Evolutionary conservation across 495 filamentous ascomycete genomes (phyloP), one percentile per base, ranked within the genome.

Genomic region (Antarctomyces pellizariae): DNA sequence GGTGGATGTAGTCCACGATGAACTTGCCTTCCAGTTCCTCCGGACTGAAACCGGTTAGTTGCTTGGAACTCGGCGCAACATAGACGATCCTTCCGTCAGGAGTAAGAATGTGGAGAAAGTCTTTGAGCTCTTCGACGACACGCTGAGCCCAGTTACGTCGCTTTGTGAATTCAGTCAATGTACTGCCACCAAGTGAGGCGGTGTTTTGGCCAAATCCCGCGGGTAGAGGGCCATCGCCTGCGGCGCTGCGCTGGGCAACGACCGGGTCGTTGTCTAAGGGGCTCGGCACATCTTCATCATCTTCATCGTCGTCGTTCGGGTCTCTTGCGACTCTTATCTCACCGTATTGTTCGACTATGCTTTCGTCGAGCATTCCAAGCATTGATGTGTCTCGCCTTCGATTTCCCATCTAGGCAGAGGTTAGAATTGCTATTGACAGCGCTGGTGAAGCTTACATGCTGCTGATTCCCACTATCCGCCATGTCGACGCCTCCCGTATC

Each of bases 91-190:
- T 62, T 12, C 84, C 79, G 37, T 86, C 67, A 4, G 77, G 63
- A 20, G 75, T 80, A 18, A 95, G 62, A 20, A 97, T 75, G 33
- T 92, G 69, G 15, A 91, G 47, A 36, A 93, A 65, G 45, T 93
- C 86, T 37, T 74, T 72, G 37, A 97, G 57, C 51, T 93, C 86
- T 39, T 82, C 75, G 10, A 97, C 54, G 2, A 93, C 72, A 21
- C 75, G 69, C 39, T 82, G 73, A 3, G 77, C 70, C 86, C 86
- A 95, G 38, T 83, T 84, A 27, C 70, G 63, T 30, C 80, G 57
- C 48, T 79, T 83, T 18, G 75, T 83, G 35, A 76, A 76, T 38
- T 82, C 72, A 32, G 75, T 80, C 39, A 84, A 47, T 5, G 67
- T 68, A 45, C 67, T 80, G 22, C 55, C 64, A 24, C 53, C 52